Percentiles rank a stretch among this genome's conserved stretches.
phyloP scores from a whole-genome alignment of 176 grass and related monocot genomes.

The Avena atlantica region DNA sequence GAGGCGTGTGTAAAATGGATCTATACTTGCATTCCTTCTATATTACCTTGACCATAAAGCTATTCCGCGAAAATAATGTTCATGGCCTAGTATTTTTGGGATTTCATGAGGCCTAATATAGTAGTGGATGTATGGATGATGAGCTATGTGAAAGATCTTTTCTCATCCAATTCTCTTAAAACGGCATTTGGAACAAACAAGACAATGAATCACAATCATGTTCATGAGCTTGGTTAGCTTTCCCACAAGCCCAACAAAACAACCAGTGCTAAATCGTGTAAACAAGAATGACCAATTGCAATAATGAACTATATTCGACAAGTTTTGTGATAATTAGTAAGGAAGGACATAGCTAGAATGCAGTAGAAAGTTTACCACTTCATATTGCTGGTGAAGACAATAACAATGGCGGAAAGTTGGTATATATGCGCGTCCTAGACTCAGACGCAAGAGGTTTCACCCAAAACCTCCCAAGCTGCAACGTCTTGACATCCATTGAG shows the following conservation, averaged over 20 bases:
- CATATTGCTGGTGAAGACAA: too few relatives aligned
- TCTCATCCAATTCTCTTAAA: background rate
- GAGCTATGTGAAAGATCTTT: background rate
- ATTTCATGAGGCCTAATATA: background rate
- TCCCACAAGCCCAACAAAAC: background rate
- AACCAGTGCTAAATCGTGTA: background rate
- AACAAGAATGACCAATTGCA: background rate
- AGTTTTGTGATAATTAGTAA: too few relatives aligned
- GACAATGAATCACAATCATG: background rate
- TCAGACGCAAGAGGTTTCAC: too few relatives aligned
- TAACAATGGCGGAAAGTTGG: too few relatives aligned
- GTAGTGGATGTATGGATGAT: background rate
- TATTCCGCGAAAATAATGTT: background rate
- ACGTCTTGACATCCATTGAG: too few relatives aligned
- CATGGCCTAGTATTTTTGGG: background rate
- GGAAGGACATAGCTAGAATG: too few relatives aligned
- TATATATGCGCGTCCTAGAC: too few relatives aligned
- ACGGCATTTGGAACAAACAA: background rate
- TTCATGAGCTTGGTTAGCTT: background rate
- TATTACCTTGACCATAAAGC: background rate
- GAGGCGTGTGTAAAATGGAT: background rate
- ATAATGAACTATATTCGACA: too few relatives aligned
- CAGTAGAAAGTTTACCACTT: too few relatives aligned
- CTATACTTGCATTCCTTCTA: background rate
- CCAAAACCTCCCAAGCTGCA: too few relatives aligned